A percentile compares a stretch with the other conserved stretches of the same genome.
Evolutionary conservation across 345 rosid species (phyloP).

Genomic region (Salix udensis): DNA sequence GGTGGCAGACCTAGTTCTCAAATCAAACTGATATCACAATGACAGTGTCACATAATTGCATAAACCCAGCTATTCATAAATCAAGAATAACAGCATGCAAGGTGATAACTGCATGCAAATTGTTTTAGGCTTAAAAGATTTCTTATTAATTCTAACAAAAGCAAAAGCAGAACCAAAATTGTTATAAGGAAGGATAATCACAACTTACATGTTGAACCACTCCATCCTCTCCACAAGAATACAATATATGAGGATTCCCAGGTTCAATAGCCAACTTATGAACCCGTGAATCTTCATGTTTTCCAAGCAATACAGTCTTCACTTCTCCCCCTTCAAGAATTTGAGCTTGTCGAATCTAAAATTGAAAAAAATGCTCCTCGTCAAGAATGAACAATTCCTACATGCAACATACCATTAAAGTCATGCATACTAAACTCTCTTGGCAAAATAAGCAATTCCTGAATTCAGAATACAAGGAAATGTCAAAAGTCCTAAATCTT

Average conservation of each 20-base stretch:
- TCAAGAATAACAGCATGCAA: not conserved
- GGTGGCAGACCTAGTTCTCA: slow-evolving; percentile 58
- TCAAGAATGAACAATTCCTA: not conserved
- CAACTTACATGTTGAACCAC: slow-evolving; percentile 79
- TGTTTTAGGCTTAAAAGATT: slow-evolving; percentile 1
- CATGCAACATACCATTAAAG: not conserved
- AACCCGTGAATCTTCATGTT: slow-evolving; percentile 53
- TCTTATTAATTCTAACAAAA: not conserved
- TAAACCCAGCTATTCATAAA: not conserved
- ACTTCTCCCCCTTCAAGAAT: slow-evolving; percentile 62
- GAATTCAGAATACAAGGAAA: not conserved
- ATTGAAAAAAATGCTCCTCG: not conserved
- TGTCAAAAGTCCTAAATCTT: not conserved
- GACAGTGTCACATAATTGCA: slow-evolving; percentile 12
- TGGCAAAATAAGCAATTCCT: not conserved
- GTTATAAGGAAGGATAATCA: slow-evolving; percentile 5
- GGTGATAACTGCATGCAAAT: not conserved
- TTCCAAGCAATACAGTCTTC: slow-evolving; percentile 49
- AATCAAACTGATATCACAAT: slow-evolving; percentile 68
- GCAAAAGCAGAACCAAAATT: not conserved
- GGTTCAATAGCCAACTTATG: slow-evolving; percentile 89
- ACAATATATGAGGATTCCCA: slow-evolving; percentile 75
- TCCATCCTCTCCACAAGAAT: slow-evolving; percentile 93
- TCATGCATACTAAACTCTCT: not conserved
- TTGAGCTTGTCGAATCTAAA: slow-evolving; percentile 73